Conservation (phyloP, 1,284 basidiomycete species). For the Ganoderma meredithae region DNA sequence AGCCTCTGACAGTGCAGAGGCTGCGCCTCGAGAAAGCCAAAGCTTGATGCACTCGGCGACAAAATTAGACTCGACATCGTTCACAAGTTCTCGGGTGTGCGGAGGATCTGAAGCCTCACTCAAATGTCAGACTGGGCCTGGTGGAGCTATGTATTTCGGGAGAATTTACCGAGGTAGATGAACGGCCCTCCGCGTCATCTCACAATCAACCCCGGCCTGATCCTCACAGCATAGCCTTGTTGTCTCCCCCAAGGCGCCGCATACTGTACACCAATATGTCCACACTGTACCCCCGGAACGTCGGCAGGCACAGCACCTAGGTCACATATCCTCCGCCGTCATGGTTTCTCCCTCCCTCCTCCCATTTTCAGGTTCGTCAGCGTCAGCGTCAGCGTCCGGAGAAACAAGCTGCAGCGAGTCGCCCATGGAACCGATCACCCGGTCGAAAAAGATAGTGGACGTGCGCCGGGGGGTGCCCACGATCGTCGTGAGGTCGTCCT, state of each 20-base stretch:
- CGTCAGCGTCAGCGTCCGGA: not conserved
- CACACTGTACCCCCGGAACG: not conserved
- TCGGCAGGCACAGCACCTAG: not conserved
- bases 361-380: not conserved
- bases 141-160: not conserved
- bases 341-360: not conserved
- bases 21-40: no score
- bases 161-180: no score
- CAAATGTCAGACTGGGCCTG: no score
- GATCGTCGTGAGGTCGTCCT: slow-evolving; percentile 2
- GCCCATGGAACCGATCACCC: slow-evolving; percentile 1
- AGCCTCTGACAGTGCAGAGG: no score
- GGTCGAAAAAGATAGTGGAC: not conserved
- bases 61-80: no score
- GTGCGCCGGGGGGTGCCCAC: not conserved
- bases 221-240: not conserved
- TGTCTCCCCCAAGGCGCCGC: not conserved
- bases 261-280: not conserved
- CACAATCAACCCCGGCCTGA: not conserved
- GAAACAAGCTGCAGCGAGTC: not conserved
- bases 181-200: not conserved
- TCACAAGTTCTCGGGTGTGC: no score
- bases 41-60: no score
- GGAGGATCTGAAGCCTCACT: no score
- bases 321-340: not conserved